Evolutionary conservation across 805 yeast species (phyloP).

Genomic region (Kurtzmaniella fragi): DNA sequence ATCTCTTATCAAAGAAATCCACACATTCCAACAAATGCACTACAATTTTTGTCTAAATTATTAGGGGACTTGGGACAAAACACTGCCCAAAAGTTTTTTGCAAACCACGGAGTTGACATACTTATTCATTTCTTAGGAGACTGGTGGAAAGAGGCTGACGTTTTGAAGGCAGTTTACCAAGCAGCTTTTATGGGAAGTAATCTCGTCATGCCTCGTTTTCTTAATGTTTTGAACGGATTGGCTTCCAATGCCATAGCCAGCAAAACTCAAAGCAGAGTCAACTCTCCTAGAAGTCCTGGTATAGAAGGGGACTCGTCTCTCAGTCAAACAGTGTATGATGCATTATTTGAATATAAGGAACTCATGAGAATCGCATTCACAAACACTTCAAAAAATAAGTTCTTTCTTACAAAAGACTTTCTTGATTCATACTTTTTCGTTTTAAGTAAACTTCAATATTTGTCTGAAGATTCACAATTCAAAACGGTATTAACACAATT

Average conservation of each 20-base stretch:
- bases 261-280: slow-evolving; percentile 4
- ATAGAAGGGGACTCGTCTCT: no score
- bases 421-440: no score
- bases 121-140: slow-evolving; percentile 39
- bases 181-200: slow-evolving; percentile 4
- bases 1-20: slow-evolving; percentile 30
- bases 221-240: slow-evolving; percentile 28
- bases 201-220: slow-evolving; percentile 42
- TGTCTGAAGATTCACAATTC: no score
- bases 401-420: no score
- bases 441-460: no score
- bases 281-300: no score
- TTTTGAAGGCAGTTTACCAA: slow-evolving; percentile 31
- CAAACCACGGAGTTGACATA: slow-evolving; percentile 46
- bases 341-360: no score
- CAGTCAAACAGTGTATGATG: no score
- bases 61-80: slow-evolving; percentile 43
- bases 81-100: slow-evolving; percentile 44
- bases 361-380: no score
- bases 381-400: no score
- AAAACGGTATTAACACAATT: no score
- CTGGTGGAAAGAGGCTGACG: slow-evolving; percentile 46
- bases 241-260: slow-evolving; percentile 23
- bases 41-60: slow-evolving; percentile 46
- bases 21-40: slow-evolving; percentile 25